Evolutionary conservation across 2,329 filamentous ascomycete genomes (phyloP).

Genomic region (Bipolaris bicolor): DNA sequence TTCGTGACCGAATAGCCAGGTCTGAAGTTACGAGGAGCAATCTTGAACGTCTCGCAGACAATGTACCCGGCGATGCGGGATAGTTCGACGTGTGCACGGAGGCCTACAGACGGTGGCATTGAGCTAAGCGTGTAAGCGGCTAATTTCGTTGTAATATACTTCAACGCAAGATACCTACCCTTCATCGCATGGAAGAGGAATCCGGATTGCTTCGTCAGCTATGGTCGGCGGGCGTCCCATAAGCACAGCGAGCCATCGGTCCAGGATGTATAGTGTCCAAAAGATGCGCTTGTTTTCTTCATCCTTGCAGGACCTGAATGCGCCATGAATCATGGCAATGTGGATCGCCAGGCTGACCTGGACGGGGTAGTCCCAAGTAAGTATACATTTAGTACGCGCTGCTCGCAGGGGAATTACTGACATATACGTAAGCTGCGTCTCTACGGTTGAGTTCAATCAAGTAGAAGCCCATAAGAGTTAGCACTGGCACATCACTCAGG

Average conservation of each 20-base stretch:
- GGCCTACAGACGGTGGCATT: constrained; percentile 30
- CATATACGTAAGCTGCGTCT: constrained; percentile 37
- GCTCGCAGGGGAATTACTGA: constrained; percentile 12
- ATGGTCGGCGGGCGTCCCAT: constrained; percentile 37
- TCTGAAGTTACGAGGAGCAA: constrained; percentile 24
- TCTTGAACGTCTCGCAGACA: constrained; percentile 35
- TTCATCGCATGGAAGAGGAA: constrained; percentile 29
- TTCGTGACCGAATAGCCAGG: constrained; percentile 12
- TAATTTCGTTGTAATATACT: not conserved
- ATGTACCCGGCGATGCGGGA: constrained; percentile 33
- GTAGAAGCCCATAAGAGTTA: constrained; percentile 37
- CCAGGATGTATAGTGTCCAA: constrained; percentile 37
- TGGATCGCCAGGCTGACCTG: constrained; percentile 29
- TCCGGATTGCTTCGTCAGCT: constrained; percentile 33
- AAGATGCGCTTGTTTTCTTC: constrained; percentile 30
- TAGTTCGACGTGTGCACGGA: constrained; percentile 33
- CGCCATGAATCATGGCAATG: constrained; percentile 35
- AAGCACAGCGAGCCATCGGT: constrained; percentile 35
- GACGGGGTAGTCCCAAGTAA: not conserved
- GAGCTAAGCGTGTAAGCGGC: constrained; percentile 21
- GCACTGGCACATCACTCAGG: constrained; percentile 31
- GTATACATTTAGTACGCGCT: not conserved
- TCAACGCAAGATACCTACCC: constrained; percentile 23
- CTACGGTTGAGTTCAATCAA: constrained; percentile 39
- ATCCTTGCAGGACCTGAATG: constrained; percentile 25